A percentile compares a stretch with the other conserved stretches of the same genome.
Evolutionary conservation across 495 filamentous ascomycete genomes (phyloP).

Genomic region (Aspergillus mulundensis): DNA sequence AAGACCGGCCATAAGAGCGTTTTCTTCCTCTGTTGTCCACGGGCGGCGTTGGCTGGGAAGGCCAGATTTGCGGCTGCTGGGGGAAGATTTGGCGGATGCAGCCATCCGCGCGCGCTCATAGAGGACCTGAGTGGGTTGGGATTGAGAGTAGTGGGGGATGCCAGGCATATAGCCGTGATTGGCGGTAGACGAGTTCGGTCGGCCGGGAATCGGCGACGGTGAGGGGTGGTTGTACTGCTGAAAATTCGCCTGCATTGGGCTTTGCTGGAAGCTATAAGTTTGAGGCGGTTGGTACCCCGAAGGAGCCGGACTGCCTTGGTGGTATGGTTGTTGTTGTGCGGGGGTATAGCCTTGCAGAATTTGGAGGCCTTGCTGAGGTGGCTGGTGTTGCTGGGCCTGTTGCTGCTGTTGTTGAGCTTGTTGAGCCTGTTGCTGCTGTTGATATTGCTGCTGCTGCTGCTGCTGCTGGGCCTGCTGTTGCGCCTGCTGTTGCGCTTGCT

Average conservation of each 20-base stretch:
- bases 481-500: conserved; percentile 26
- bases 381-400: conserved; percentile 15
- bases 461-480: conserved; percentile 37
- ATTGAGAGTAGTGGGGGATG: conserved; percentile 63
- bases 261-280: conserved; percentile 40
- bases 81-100: conserved; percentile 73
- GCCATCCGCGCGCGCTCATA: conserved; percentile 81
- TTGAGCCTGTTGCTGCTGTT: conserved; percentile 26
- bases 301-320: conserved; percentile 40
- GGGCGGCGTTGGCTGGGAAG: conserved; percentile 80
- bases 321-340: conserved; percentile 29
- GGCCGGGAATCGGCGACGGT: conserved; percentile 30
- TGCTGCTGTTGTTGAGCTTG: conserved; percentile 24
- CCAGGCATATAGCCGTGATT: conserved; percentile 47
- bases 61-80: conserved; percentile 67
- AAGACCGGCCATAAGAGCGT: conserved; percentile 85
- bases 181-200: conserved; percentile 32
- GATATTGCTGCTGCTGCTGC: no score
- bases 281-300: conserved; percentile 35
- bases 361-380: conserved; percentile 12
- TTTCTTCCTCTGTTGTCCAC: conserved; percentile 89
- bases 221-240: conserved; percentile 45
- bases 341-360: conserved; percentile 6
- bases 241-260: conserved; percentile 39
- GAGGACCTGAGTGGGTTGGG: conserved; percentile 69